Evolutionary conservation across 305 asterid genomes (phyloP).

Genomic region (Lippia alba): DNA sequence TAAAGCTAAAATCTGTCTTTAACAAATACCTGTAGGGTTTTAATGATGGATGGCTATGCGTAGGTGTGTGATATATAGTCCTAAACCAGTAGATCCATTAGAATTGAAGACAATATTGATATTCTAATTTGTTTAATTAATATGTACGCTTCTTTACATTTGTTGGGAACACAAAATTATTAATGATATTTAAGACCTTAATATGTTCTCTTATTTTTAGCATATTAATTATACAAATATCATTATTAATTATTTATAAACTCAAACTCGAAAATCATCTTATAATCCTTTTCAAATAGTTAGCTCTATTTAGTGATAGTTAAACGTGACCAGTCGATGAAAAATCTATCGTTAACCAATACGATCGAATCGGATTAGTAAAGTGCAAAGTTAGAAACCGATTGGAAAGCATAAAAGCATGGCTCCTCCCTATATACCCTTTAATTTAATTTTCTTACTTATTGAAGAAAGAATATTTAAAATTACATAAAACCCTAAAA

Average conservation of each 20-base stretch:
- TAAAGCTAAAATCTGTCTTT: conserved; percentile 52
- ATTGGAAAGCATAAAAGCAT: conserved; percentile 58
- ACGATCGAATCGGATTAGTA: conserved; percentile 50
- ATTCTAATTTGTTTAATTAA: no score
- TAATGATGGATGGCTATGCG: conserved; percentile 36
- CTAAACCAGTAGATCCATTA: conserved; percentile 4
- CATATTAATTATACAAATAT: no score
- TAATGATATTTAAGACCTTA: no score
- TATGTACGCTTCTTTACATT: no score
- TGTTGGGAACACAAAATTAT: no score
- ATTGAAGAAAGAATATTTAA: conserved; percentile 33
- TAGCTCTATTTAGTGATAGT: no score
- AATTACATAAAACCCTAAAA: conserved; percentile 39
- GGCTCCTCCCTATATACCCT: conserved; percentile 23
- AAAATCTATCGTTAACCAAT: no score
- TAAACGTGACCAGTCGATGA: no score
- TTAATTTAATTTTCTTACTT: conserved; percentile 23
- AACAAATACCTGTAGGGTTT: conserved; percentile 38
- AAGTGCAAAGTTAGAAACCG: conserved; percentile 48
- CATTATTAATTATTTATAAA: no score
- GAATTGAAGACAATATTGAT: background rate
- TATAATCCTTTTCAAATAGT: no score
- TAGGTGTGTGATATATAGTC: background rate
- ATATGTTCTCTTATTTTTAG: no score
- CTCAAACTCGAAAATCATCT: no score